phyloP scores from a whole-genome alignment of 106 monocot genomes.

The Cymbidium sinense region DNA sequence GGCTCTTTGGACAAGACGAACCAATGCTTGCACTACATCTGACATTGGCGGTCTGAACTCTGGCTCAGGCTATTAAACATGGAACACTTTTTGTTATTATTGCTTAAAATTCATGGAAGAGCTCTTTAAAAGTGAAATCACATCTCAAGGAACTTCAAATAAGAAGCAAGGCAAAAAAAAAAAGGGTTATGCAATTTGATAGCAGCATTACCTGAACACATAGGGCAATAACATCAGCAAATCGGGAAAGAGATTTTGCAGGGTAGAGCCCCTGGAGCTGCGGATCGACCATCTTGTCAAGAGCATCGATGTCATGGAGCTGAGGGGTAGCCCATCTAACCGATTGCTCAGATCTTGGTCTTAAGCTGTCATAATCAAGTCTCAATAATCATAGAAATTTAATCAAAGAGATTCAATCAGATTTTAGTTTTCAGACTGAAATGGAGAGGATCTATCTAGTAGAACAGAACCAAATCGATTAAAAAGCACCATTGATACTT shows the following conservation, averaged over 20 bases:
- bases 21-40: conserved; percentile 64
- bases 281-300: conserved; percentile 93
- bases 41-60: conserved; percentile 74
- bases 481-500: neutral
- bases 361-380: conserved; percentile 35
- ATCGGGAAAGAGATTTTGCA: conserved; percentile 89
- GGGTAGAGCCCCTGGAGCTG: conserved; percentile 80
- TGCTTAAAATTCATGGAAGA: no score
- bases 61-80: conserved; percentile 36
- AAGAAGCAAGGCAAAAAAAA: neutral
- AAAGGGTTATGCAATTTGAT: neutral
- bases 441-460: neutral
- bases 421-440: neutral
- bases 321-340: conserved; percentile 94
- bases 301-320: conserved; percentile 90
- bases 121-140: no score
- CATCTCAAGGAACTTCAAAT: no score
- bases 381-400: neutral
- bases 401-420: neutral
- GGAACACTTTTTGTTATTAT: neutral
- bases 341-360: conserved; percentile 73
- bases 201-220: conserved; percentile 71
- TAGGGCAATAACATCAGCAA: conserved; percentile 85
- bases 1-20: conserved; percentile 50
- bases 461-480: neutral